Evolutionary conservation across 352 stramenopile species (phyloP), one percentile per base, ranked within the genome.

Genomic region (Phytophthora uliginosa): DNA sequence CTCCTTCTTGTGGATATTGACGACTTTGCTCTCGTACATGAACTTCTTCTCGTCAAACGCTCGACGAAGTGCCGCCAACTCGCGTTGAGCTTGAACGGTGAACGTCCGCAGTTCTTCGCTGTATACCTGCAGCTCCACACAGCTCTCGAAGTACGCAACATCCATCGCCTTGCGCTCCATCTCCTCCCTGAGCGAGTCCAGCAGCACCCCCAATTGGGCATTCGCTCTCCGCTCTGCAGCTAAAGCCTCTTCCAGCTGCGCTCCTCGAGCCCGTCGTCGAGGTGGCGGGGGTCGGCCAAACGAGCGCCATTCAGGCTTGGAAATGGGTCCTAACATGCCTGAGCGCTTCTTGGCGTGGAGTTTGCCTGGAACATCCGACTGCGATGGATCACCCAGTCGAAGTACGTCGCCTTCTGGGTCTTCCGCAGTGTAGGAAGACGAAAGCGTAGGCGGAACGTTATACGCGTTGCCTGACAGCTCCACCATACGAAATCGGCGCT

Each of bases 101-200:
- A 93, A 90, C n/a, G 83, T 75, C 13, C 62, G 52, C 7, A 93
- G 57, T 52, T 93, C 84, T 31, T 82, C 62, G 3, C 72, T 67
- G 28, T 84, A 91, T 6, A 82, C 71, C 67, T 92, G 84, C 13
- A 93, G 66, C 20, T 88, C 81, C 0, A 75, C 66, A 47, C 91
- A 81, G 57, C 83, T 95, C 64, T 95, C 88, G 36, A 92, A 92
- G 47, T 90, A 92, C 22, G 88, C 88, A 10, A 93, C 62, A 59
- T 95, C 86, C 88, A 95, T 95, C 48, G 86, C 76, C 55, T 93
- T 92, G 22, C 85, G 82, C 61, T 95, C 88, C 10, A 84, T 92
- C 52, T 93, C 81, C 47, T 96, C 86, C 8, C 84, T 79, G 33
- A 94, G 54, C 1, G 63, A 63, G 33, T 94, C 82, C 28, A 95